phyloP scores from a whole-genome alignment of 2,329 filamentous ascomycete genomes.

The Catunica adiposa region DNA sequence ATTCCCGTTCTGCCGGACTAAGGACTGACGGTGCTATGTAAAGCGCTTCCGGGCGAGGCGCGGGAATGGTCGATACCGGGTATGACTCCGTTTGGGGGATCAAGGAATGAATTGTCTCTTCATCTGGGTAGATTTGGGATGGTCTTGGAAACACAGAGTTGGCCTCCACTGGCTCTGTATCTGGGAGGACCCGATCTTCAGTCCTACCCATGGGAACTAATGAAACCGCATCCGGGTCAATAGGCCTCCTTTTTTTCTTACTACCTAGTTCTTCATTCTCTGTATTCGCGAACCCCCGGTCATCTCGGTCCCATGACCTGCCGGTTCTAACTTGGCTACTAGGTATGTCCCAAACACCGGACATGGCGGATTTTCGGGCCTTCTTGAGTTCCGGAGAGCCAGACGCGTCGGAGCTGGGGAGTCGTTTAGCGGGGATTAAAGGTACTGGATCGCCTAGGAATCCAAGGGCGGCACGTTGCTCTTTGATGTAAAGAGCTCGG shows the following conservation, averaged over 20 bases:
- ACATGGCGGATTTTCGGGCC: neutral
- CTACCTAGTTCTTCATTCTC: neutral
- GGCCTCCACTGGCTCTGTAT: neutral
- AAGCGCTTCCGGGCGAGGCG: neutral
- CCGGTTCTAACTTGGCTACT: neutral
- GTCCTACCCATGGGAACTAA: neutral
- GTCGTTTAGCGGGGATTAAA: neutral
- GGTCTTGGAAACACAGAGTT: neutral
- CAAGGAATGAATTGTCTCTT: slow-evolving; percentile 1
- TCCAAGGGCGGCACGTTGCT: slow-evolving; percentile 21
- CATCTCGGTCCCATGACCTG: neutral
- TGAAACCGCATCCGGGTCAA: neutral
- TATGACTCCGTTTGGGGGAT: slow-evolving; percentile 5
- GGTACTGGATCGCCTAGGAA: neutral
- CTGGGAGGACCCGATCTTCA: neutral
- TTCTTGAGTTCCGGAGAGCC: neutral
- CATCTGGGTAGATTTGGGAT: slow-evolving; percentile 4
- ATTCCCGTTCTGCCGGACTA: neutral
- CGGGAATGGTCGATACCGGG: neutral
- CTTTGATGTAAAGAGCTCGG: slow-evolving; percentile 30
- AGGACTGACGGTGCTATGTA: slow-evolving; percentile 5
- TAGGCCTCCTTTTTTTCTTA: slow-evolving; percentile 3
- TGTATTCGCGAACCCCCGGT: neutral
- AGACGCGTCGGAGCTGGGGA: neutral
- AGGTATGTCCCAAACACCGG: neutral